Evolutionary conservation across 495 filamentous ascomycete species (phyloP).

Genomic region (Hamigera avellanea): DNA sequence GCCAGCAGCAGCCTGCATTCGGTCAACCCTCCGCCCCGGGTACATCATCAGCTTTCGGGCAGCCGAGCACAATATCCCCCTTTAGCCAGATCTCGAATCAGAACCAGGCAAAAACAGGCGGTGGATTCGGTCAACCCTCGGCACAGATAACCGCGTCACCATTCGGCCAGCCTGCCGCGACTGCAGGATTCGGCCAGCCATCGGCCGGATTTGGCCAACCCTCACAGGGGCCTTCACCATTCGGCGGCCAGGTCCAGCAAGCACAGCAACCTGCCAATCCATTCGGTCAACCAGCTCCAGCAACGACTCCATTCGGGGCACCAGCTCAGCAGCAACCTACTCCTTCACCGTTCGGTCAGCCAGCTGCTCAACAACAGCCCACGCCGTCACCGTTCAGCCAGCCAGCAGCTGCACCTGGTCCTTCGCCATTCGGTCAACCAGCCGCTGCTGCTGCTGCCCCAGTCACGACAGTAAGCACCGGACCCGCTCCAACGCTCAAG

Average conservation of each 20-base stretch:
- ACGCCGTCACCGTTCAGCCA: conserved; percentile 8
- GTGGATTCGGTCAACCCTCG: conserved; percentile 19
- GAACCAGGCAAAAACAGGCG: conserved; percentile 7
- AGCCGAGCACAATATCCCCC: conserved; percentile 18
- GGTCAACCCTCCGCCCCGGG: conserved; percentile 13
- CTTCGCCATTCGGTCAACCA: conserved; percentile 18
- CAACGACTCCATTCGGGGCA: conserved; percentile 13
- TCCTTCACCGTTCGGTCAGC: conserved; percentile 8
- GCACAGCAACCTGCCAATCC: conserved; percentile 6
- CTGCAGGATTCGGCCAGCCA: not conserved
- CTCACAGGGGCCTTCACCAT: conserved; percentile 6
- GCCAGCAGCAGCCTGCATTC: conserved; percentile 19
- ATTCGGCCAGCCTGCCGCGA: conserved; percentile 18
- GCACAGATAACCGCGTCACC: conserved; percentile 13
- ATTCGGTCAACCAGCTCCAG: conserved; percentile 25
- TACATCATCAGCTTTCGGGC: conserved; percentile 16
- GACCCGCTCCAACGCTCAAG: conserved; percentile 21
- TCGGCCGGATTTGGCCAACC: conserved; percentile 1
- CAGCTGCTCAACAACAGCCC: conserved; percentile 11
- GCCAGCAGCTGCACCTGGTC: conserved; percentile 14
- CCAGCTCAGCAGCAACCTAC: conserved; percentile 12
- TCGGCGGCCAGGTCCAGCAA: conserved; percentile 15
- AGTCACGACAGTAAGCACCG: conserved; percentile 9
- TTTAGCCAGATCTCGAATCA: conserved; percentile 22
- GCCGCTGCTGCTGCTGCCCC: conserved; percentile 3